Base-by-base conservation (phyloP, 2,329 filamentous ascomycete genomes). In the Aciculosporium take region DNA sequence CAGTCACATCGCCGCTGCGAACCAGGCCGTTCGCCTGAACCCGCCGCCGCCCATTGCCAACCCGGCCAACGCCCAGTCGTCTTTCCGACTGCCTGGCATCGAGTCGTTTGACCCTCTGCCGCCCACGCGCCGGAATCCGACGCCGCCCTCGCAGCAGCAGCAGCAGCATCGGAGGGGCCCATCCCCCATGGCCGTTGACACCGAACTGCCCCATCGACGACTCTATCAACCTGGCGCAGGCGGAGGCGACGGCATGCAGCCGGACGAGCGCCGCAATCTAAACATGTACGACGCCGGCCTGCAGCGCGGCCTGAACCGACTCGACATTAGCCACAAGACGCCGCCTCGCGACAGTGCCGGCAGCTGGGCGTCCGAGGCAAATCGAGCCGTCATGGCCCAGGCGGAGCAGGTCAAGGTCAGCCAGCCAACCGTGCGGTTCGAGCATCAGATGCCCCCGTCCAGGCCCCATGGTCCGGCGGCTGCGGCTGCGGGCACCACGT, bases 31-130 rank as follows among this genome's bases (percentile, higher is more conserved):
- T 61, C 74, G 62, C 56, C 76, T 56, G 53, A 74, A 53, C 61
- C 73, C 64, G 54, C 71, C 54, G 57, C 74, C 60, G 55, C 73
- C 58, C 49, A 61, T 66, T 25, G 64, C 60, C 30, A 67, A 58
- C 42, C 64, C 58, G 5, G 57, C 58, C 29, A 76, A 62, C 58
- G 68, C 59, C 54, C 77, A 80, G 50, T 73, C 69, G 6, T 62
- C 70, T 4, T 67, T 85, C 12, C 77, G 85, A 30, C 70, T 95
- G 12, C 88, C 88, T 1, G 87, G 88, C 12, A 95, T 95, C 49
- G 86, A 94, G 57, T 93, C 85, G 13, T 94, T 95, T 52, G 86
- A 89, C 53, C 79, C 84, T 42, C 67, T 84, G 20, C 81, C 77
- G 21, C 72, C 74, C n/a, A n/a, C n/a, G 44, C 73, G 44, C 8